Conservation (phyloP, 768 basidiomycete species). For the Paxillus rubicundulus region DNA sequence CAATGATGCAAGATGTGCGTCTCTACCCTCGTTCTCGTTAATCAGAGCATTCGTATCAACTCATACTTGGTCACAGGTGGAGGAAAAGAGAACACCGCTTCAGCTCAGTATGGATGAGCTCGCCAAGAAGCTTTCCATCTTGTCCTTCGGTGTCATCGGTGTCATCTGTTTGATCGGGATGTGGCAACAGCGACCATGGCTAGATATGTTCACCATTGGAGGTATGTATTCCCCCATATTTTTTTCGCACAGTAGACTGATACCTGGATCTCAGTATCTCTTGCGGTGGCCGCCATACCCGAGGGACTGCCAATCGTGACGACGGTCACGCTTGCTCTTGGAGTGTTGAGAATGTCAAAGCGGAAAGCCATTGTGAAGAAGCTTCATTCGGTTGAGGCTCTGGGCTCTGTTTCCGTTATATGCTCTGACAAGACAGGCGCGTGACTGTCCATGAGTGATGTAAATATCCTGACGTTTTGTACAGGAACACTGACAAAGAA, state of each 20-base stretch:
- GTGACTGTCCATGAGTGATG: slow-evolving; percentile 8
- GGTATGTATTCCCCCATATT: slow-evolving; percentile 50
- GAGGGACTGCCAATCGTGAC: slow-evolving; percentile 97
- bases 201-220: slow-evolving; percentile 99
- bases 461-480: slow-evolving; percentile 1
- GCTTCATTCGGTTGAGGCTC: slow-evolving; percentile 88
- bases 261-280: slow-evolving; percentile 61
- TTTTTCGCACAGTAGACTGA: slow-evolving; percentile 4
- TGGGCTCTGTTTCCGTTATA: slow-evolving; percentile 95
- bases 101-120: slow-evolving; percentile 96
- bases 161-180: slow-evolving; percentile 90
- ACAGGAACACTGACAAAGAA: slow-evolving; percentile 90
- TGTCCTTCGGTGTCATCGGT: slow-evolving; percentile 94
- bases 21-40: neutral
- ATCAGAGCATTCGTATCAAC: neutral
- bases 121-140: slow-evolving; percentile 83
- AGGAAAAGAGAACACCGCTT: slow-evolving; percentile 89
- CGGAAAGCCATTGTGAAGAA: slow-evolving; percentile 97
- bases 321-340: slow-evolving; percentile 93
- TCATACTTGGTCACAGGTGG: slow-evolving; percentile 40
- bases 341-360: slow-evolving; percentile 91
- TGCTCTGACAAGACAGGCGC: slow-evolving; percentile 95
- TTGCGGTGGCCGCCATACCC: slow-evolving; percentile 97
- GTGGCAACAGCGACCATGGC: slow-evolving; percentile 80
- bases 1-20: slow-evolving; percentile 95